phyloP scores from a whole-genome alignment of 1,284 basidiomycete species.

The Papiliotrema fonsecae region DNA sequence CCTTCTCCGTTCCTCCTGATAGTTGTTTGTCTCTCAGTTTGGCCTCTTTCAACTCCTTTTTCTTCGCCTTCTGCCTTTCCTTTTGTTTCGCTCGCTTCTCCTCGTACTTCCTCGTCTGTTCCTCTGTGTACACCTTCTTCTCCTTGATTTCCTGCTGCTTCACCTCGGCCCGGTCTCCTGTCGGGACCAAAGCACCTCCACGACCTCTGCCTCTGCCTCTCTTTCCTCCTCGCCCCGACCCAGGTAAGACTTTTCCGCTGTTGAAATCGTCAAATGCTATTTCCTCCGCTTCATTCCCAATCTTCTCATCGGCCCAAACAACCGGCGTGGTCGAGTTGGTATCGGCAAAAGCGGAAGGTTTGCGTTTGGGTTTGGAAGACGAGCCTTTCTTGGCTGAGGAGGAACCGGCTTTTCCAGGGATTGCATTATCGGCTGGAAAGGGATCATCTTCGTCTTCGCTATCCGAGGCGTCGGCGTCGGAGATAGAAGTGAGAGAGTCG shows the following conservation, averaged over 20 bases:
- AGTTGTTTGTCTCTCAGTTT: too few relatives aligned
- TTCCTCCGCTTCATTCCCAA: slow-evolving; percentile 8
- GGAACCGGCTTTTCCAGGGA: not conserved
- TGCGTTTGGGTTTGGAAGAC: too few relatives aligned
- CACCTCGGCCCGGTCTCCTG: too few relatives aligned
- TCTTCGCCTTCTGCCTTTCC: slow-evolving; percentile 34
- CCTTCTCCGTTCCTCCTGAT: too few relatives aligned
- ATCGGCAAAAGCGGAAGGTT: slow-evolving; percentile 24
- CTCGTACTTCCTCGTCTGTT: slow-evolving; percentile 21
- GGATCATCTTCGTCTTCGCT: slow-evolving; percentile 12
- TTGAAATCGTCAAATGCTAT: slow-evolving; percentile 29
- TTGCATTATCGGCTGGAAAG: not conserved
- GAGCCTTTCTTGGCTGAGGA: not conserved
- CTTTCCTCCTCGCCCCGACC: slow-evolving; percentile 1
- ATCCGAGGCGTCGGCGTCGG: slow-evolving; percentile 12
- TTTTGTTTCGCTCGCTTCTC: slow-evolving; percentile 24
- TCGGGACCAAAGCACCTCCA: not conserved
- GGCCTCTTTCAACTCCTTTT: slow-evolving; percentile 12
- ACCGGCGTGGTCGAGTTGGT: slow-evolving; percentile 23
- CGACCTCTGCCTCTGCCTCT: slow-evolving; percentile 4
- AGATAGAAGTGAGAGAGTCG: not conserved
- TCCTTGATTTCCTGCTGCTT: slow-evolving; percentile 2
- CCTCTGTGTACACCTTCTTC: slow-evolving; percentile 27
- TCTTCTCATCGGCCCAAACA: slow-evolving; percentile 25
- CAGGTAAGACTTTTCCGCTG: slow-evolving; percentile 9